Evolutionary conservation across 176 grass and related monocot species (phyloP).

Genomic region (Panicum miliaceum): DNA sequence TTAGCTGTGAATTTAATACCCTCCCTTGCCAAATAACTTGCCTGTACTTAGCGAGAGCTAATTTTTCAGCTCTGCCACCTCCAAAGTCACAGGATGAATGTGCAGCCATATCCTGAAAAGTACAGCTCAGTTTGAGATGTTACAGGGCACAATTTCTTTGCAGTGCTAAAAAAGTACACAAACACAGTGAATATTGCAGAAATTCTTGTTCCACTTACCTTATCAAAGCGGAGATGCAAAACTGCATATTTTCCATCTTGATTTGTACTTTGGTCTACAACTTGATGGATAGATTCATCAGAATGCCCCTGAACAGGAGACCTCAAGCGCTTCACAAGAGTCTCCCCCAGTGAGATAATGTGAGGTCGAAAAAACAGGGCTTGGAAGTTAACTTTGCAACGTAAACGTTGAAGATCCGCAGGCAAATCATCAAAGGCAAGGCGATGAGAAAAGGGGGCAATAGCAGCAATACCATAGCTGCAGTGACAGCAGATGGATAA

Average conservation of each 20-base stretch:
- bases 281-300: constrained; percentile 43
- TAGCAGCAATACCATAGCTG: constrained; percentile 87
- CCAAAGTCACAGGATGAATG: constrained; percentile 94
- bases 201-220: constrained; percentile 52
- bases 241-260: constrained; percentile 73
- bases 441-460: constrained; percentile 91
- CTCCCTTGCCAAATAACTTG: constrained; percentile 94
- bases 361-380: constrained; percentile 78
- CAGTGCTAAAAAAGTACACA: not conserved
- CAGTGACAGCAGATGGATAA: constrained; percentile 39
- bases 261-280: constrained; percentile 37
- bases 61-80: constrained; percentile 80
- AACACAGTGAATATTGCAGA: constrained; percentile 12
- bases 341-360: constrained; percentile 72
- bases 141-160: constrained; percentile 3
- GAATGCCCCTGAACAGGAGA: constrained; percentile 42
- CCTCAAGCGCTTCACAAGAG: constrained; percentile 69
- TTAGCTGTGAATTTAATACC: constrained; percentile 83
- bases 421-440: constrained; percentile 88
- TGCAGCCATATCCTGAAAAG: constrained; percentile 92
- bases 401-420: constrained; percentile 65
- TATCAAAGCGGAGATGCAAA: constrained; percentile 95
- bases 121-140: constrained; percentile 22
- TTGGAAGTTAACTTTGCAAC: constrained; percentile 93
- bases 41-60: constrained; percentile 93